Percentiles rank a stretch among this genome's conserved stretches.
These are phyloP conservation scores for Penicillium sp. DNA, from an alignment of 2,329 filamentous ascomycete genomes.

Conservation along the genomic window DNA sequence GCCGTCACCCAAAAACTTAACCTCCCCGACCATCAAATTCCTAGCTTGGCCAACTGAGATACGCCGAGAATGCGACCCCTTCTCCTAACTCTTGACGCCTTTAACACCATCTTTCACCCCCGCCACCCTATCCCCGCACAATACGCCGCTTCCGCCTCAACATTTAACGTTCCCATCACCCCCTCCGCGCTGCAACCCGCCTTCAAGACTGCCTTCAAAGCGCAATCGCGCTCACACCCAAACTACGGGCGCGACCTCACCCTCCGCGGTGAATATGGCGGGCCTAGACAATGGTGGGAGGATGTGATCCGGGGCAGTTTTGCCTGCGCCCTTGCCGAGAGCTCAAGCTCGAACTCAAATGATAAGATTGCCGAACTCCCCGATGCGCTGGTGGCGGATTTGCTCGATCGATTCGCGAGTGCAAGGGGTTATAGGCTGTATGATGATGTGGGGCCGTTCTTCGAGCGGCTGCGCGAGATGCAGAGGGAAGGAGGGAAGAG, in stretches of 20 bases:
- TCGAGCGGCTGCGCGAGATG: constrained; percentile 32
- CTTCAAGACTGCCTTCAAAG: constrained; percentile 44
- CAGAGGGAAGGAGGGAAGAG: not conserved
- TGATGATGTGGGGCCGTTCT: constrained; percentile 45
- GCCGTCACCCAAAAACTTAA: not conserved
- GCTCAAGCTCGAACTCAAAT: constrained; percentile 12
- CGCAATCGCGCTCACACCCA: constrained; percentile 37
- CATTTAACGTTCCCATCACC: constrained; percentile 41
- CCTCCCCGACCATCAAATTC: not conserved
- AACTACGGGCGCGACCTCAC: constrained; percentile 51
- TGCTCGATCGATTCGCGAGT: constrained; percentile 48
- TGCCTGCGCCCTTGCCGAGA: constrained; percentile 26
- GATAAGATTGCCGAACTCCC: constrained; percentile 33
- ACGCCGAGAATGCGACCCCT: constrained; percentile 31
- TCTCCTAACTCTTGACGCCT: constrained; percentile 52
- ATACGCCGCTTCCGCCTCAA: constrained; percentile 45
- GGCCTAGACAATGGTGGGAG: constrained; percentile 51
- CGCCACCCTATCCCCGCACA: constrained; percentile 44
- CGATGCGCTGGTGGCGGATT: constrained; percentile 35
- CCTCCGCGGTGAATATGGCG: constrained; percentile 40
- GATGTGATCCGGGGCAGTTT: constrained; percentile 48
- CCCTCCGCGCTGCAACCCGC: constrained; percentile 35
- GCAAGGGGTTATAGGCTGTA: constrained; percentile 47
- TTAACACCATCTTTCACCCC: constrained; percentile 51
- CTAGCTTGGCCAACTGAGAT: not conserved